Conservation (phyloP, 805 yeast genomes). For the Kodamaea hsintzibuensis region DNA sequence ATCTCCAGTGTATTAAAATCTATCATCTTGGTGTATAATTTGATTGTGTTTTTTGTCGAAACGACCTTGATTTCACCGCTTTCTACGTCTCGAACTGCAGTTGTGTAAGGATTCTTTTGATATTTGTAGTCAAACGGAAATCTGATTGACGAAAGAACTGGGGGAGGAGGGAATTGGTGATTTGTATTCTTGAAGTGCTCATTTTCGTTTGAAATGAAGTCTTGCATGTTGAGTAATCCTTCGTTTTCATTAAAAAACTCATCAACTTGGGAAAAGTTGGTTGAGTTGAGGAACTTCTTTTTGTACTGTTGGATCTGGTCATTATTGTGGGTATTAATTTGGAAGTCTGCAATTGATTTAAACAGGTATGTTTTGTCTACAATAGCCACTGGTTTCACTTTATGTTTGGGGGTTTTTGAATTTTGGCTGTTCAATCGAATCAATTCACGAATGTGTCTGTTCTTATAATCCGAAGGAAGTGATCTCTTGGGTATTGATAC, state of each 20-base stretch:
- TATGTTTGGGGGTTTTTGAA: slow-evolving; percentile 28
- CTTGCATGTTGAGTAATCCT: slow-evolving; percentile 26
- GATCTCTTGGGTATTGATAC: slow-evolving; percentile 59
- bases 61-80: slow-evolving; percentile 60
- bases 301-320: slow-evolving; percentile 31
- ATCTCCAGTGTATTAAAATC: slow-evolving; percentile 44
- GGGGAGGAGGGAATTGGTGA: slow-evolving; percentile 80
- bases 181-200: slow-evolving; percentile 33
- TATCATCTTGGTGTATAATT: slow-evolving; percentile 54
- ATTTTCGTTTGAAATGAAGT: slow-evolving; percentile 22
- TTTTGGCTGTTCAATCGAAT: slow-evolving; percentile 30
- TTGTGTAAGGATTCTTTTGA: slow-evolving; percentile 63
- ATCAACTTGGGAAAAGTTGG: slow-evolving; percentile 25
- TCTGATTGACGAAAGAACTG: slow-evolving; percentile 72
- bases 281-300: slow-evolving; percentile 22
- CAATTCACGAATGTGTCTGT: slow-evolving; percentile 46
- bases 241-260: slow-evolving; percentile 25
- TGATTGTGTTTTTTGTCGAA: slow-evolving; percentile 44
- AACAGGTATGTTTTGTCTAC: slow-evolving; percentile 71
- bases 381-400: slow-evolving; percentile 63
- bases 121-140: slow-evolving; percentile 79
- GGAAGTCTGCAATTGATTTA: slow-evolving; percentile 88
- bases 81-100: slow-evolving; percentile 50
- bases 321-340: slow-evolving; percentile 62
- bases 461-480: slow-evolving; percentile 39